Evolutionary conservation across 1,284 basidiomycete genomes (phyloP).

Genomic region (Cutaneotrichosporon cavernicola): DNA sequence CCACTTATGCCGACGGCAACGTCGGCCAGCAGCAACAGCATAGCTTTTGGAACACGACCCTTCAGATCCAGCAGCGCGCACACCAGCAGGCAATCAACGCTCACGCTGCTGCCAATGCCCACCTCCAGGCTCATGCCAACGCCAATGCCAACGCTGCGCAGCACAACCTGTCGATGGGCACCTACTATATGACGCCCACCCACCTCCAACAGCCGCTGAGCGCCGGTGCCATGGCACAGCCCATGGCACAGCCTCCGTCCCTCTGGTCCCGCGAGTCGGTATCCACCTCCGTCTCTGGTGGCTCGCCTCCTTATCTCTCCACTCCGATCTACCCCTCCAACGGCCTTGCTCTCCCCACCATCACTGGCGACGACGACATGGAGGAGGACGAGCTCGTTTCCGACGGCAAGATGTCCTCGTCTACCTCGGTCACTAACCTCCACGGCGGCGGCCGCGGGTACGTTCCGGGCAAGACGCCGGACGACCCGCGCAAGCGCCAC

Average conservation of each 20-base stretch:
- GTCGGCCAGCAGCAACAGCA: conserved; percentile 4
- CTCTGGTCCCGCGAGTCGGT: conserved; percentile 28
- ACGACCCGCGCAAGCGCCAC: conserved; percentile 55
- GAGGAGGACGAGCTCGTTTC: conserved; percentile 25
- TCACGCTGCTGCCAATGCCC: conserved; percentile 38
- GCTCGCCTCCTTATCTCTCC: conserved; percentile 34
- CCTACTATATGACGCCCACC: conserved; percentile 30
- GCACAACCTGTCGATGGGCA: conserved; percentile 28
- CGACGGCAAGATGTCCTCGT: conserved; percentile 18
- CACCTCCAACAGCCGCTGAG: conserved; percentile 2
- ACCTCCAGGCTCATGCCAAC: conserved; percentile 37
- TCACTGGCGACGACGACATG: conserved; percentile 3
- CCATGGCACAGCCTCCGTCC: conserved; percentile 14
- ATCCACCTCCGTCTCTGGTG: conserved; percentile 25
- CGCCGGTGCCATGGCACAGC: conserved; percentile 9
- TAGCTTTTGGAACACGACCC: conserved; percentile 23
- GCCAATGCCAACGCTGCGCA: conserved; percentile 33
- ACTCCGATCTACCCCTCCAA: conserved; percentile 31
- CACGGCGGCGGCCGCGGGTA: conserved; percentile 53
- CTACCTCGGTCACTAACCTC: conserved; percentile 38
- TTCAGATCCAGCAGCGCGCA: conserved; percentile 29
- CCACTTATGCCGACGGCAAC: conserved; percentile 13
- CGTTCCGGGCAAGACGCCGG: conserved; percentile 52
- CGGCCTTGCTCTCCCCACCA: conserved; percentile 13
- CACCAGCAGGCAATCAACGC: conserved; percentile 28